Conservation (phyloP, 208 protist genomes). For the Leishmania tarentolae region DNA sequence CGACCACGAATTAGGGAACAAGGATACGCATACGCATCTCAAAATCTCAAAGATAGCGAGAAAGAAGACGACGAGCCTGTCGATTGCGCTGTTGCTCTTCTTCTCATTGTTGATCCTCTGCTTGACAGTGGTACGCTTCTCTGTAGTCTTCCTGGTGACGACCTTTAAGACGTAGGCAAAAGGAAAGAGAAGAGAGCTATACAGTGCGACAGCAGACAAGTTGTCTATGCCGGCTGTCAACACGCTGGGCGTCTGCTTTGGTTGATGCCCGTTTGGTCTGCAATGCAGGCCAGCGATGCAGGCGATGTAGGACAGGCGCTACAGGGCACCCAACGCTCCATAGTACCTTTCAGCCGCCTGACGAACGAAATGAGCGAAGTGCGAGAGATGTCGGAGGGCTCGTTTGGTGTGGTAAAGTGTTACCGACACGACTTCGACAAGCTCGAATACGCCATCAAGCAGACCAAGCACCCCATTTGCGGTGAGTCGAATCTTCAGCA, state of each 20-base stretch:
- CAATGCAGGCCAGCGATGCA: slow-evolving; percentile 6
- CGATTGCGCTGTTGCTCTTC: not conserved
- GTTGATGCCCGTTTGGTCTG: not conserved
- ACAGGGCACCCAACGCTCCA: slow-evolving; percentile 37
- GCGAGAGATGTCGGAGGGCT: slow-evolving; percentile 62
- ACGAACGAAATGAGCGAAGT: slow-evolving; percentile 80
- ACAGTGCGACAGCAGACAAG: not conserved
- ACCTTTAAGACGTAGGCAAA: not conserved
- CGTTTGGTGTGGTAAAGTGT: slow-evolving; percentile 71
- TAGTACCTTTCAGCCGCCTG: slow-evolving; percentile 57
- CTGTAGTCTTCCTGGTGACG: not conserved
- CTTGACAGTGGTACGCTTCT: not conserved
- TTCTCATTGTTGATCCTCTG: not conserved
- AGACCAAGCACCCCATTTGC: slow-evolving; percentile 68
- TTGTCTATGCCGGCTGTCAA: not conserved
- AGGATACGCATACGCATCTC: not conserved
- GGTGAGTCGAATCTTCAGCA: slow-evolving; percentile 81
- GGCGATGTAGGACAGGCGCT: slow-evolving; percentile 10
- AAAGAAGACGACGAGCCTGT: not conserved
- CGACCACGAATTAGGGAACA: not conserved
- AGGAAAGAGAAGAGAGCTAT: no score
- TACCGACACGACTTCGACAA: slow-evolving; percentile 63
- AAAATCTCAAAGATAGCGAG: not conserved
- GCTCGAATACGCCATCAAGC: slow-evolving; percentile 81
- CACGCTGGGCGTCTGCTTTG: not conserved